Percentiles rank a stretch among this genome's conserved stretches.
phyloP scores from a whole-genome alignment of 2,329 filamentous ascomycete genomes.

The Penicillium sp. region DNA sequence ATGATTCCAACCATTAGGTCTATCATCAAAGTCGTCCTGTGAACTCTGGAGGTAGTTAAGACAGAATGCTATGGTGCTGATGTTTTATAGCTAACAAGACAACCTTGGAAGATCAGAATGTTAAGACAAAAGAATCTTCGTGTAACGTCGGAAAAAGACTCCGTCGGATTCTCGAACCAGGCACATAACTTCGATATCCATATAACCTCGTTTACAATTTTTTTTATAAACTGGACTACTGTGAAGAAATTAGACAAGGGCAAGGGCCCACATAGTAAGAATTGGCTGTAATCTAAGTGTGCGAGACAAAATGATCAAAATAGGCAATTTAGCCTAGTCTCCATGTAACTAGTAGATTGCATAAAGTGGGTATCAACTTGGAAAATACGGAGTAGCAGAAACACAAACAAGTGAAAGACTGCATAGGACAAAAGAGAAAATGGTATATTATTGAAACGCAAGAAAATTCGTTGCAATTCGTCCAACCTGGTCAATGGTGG shows the following conservation, averaged over 20 bases:
- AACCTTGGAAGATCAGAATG: not conserved
- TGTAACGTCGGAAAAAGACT: conserved; percentile 17
- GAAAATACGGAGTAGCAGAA: not conserved
- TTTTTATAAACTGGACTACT: not conserved
- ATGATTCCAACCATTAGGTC: not conserved
- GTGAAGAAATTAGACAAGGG: not conserved
- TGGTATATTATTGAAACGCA: conserved; percentile 13
- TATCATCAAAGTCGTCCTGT: not conserved
- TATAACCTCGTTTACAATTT: not conserved
- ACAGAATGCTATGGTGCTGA: not conserved
- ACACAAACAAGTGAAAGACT: not conserved
- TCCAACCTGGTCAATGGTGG: conserved; percentile 17
- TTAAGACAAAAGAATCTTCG: conserved; percentile 1
- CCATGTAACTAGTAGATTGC: conserved; percentile 6
- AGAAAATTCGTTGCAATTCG: conserved; percentile 25
- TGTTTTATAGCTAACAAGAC: not conserved
- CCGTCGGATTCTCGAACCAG: not conserved
- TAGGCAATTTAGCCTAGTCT: conserved; percentile 4
- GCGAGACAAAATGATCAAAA: conserved; percentile 2
- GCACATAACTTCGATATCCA: not conserved
- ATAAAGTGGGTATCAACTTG: conserved; percentile 11
- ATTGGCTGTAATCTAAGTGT: not conserved
- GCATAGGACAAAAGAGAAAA: not conserved
- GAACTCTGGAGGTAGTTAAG: not conserved
- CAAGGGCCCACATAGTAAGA: not conserved